Base-by-base conservation (phyloP, 768 basidiomycete species). In the Mycena metata region DNA sequence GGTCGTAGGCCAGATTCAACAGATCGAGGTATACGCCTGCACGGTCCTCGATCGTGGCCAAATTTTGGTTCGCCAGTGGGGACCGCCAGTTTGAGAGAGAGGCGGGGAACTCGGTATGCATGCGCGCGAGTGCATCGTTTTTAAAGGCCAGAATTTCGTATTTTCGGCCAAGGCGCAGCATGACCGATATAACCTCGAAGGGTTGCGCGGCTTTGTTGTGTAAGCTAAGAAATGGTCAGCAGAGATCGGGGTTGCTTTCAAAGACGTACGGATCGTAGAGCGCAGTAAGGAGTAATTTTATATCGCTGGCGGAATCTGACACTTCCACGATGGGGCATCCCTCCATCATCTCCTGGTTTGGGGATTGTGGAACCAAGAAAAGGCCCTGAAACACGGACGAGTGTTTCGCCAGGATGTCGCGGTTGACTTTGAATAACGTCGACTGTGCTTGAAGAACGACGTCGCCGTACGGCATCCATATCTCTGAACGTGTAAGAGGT, bases 331-430 rank as follows among this genome's bases (percentile, higher is more conserved):
- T 36, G 5, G 71, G 67, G 33, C 74, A 72, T 47, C 67, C 72
- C 17, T 74, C 75, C 11, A 72, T 16, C 21, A 21, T 30, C 15
- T 56, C 55, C 21, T 64, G 33, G 30, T 39, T 45, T 12, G 41
- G 24, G 12, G 73, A 64, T 24, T 66, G 69, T 16, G 75, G 73
- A 9, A 74, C 23, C 2, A 21, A 30, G 54, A 76, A 73, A 51
- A 76, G 64, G n/a, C 66, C 70, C 15, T 56, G 46, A 33, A 76
- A 76, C 12, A 76, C 54, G 4, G 47, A 17, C 17, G 75, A 76
- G 17, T 73, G 69, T 19, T 41, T 60, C 23, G 59, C 47, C 8
- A 76, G 55, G 8, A 74, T 61, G 21, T 62, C 62, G 8, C 64
- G 59, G 43, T 74, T 74, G 17, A 74, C 69, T 45, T 49, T 52